Evolutionary conservation across 2,329 filamentous ascomycete genomes (phyloP).

Genomic region (Colletotrichum brevisporum): DNA sequence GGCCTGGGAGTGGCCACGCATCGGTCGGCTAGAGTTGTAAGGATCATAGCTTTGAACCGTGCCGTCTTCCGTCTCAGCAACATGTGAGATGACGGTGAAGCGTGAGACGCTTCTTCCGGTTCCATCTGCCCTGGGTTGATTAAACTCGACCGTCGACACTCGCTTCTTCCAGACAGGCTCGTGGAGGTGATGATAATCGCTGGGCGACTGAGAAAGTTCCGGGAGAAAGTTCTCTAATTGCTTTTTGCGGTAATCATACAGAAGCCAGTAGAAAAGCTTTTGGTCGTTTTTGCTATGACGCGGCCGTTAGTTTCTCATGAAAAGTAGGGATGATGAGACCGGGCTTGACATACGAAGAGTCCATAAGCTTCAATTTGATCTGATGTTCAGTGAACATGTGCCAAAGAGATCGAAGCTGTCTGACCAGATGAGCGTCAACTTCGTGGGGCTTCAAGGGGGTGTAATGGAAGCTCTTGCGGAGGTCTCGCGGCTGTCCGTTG

Average conservation of each 20-base stretch:
- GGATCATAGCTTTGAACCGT: constrained; percentile 83
- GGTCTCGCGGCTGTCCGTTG: constrained; percentile 66
- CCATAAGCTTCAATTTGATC: constrained; percentile 75
- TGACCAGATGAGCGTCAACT: constrained; percentile 84
- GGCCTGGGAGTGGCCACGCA: constrained; percentile 61
- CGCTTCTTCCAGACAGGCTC: constrained; percentile 71
- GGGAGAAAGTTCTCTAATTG: constrained; percentile 90
- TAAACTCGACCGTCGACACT: constrained; percentile 74
- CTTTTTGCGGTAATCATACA: constrained; percentile 85
- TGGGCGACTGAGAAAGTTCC: constrained; percentile 85
- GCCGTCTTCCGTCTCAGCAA: constrained; percentile 64
- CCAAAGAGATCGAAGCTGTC: constrained; percentile 92
- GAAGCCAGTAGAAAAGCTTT: constrained; percentile 91
- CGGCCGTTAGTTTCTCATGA: constrained; percentile 43
- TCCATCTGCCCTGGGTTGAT: constrained; percentile 59
- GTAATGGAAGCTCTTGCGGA: constrained; percentile 74
- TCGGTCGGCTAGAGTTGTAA: constrained; percentile 76
- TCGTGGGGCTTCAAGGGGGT: constrained; percentile 73
- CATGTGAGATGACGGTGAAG: constrained; percentile 76
- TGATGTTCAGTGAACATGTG: constrained; percentile 84
- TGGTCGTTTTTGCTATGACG: constrained; percentile 83
- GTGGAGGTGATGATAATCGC: constrained; percentile 88
- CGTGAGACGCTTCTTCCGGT: constrained; percentile 69
- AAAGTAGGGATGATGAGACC: not conserved
- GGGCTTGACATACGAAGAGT: constrained; percentile 36